Base-by-base conservation (phyloP, 2,329 filamentous ascomycete genomes). In the Cladophialophora bantiana region DNA sequence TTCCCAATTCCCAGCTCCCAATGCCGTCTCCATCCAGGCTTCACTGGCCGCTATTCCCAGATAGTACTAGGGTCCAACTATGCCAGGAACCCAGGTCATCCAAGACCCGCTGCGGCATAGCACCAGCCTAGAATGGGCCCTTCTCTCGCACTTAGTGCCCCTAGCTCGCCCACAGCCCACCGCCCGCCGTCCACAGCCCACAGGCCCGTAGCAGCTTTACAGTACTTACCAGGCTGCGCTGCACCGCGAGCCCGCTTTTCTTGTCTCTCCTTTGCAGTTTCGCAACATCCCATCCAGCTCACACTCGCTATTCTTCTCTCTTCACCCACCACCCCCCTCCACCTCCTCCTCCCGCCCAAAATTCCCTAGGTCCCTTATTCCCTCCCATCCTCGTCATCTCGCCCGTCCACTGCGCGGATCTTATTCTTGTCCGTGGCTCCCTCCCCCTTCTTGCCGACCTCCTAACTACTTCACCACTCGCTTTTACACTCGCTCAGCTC, bases 361-460 rank as follows among this genome's bases (percentile, higher is more conserved):
- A 48, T 48, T 48, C 42, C n/a, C 45, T 50, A 50, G 45, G 26
- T 26, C 45, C 45, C 45, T 50, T 50, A 26, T 26, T 50, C 26
- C 45, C 45, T 50, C 45, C 42, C 59, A 64, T 45, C 35, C 62
- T 68, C 65, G 65, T 67, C 65, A 67, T 61, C 61, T 67, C 50
- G 59, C 54, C 65, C 57, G 38, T 62, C 68, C 56, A 58, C 18
- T 20, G 18, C 20, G 68, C 59, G 62, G 62, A 63, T 66, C 67
- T 65, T 66, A 55, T 65, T 66, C 59, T 60, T 55, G 59, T 57
- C 62, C 55, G 53, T 55, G 42, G 57, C 32, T 56, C 31, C 56
- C 58, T 67, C 60, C 54, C 54, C 64, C 38, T 58, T 54, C 61
- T 48, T 57, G 18, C 62, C 62, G 38, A 50, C 62, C 64, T 65